phyloP scores from a whole-genome alignment of 176 grass and related monocot genomes.

The Miscanthus lutarioriparius region DNA sequence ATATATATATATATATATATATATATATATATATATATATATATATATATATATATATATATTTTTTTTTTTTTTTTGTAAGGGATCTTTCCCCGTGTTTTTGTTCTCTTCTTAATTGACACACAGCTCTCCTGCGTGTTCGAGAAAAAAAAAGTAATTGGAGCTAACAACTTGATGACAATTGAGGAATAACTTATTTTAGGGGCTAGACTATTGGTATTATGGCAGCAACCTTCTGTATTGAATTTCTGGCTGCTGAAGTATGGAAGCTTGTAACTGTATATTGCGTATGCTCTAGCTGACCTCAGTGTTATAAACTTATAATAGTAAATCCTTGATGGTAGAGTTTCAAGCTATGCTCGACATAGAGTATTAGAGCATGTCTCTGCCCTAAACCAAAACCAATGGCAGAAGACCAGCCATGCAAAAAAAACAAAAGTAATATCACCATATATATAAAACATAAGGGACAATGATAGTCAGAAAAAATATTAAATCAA shows the following conservation, averaged over 20 bases:
- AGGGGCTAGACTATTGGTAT: background rate
- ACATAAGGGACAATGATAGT: background rate
- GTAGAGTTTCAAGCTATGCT: slow-evolving; percentile 17
- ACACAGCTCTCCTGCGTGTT: background rate
- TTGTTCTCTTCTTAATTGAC: background rate
- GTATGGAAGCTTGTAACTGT: background rate
- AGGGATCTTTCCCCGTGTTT: background rate
- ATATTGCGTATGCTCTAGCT: background rate
- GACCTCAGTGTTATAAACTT: background rate
- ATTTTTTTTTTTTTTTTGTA: background rate
- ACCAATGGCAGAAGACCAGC: background rate
- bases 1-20: too few species aligned
- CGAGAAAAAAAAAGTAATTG: background rate
- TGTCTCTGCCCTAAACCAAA: background rate
- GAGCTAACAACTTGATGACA: background rate
- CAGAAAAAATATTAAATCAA: background rate
- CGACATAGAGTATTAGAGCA: background rate
- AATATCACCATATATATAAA: background rate
- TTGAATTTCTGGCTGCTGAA: slow-evolving; percentile 1
- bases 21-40: too few species aligned
- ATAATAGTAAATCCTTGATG: background rate
- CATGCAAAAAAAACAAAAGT: background rate
- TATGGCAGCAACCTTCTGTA: background rate
- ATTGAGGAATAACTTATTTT: background rate
- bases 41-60: too few species aligned